A percentile compares a stretch with the other conserved stretches of the same genome.
These are phyloP conservation scores for Apostasia shenzhenica DNA, from an alignment of 106 monocot species.

Conservation along the genomic window DNA sequence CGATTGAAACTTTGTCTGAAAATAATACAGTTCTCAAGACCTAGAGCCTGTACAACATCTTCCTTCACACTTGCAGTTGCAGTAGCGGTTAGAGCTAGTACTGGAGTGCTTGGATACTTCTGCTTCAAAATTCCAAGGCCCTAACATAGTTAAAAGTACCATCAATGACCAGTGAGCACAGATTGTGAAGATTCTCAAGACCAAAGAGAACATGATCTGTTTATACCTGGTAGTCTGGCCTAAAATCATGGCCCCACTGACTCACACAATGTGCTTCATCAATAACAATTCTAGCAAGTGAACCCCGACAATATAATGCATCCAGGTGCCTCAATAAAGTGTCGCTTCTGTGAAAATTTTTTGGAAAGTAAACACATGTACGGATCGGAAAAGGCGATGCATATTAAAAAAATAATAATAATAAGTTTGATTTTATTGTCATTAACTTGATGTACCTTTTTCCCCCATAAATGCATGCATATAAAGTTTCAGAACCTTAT, in stretches of 20 bases:
- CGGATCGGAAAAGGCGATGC: neutral
- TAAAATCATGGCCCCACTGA: conserved; percentile 99
- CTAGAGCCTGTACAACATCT: conserved; percentile 99
- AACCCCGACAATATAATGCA: conserved; percentile 51
- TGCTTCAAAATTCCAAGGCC: conserved; percentile 92
- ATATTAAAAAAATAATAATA: no score
- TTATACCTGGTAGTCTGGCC: conserved; percentile 95
- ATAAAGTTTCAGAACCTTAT: no score
- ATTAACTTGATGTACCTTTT: no score
- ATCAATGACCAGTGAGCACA: neutral
- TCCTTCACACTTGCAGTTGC: conserved; percentile 97
- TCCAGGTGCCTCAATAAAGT: conserved; percentile 77
- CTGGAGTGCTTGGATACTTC: conserved; percentile 78
- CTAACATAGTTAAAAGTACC: conserved; percentile 25
- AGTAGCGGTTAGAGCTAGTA: conserved; percentile 95
- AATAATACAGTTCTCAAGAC: conserved; percentile 83
- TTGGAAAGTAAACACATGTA: neutral
- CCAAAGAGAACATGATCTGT: neutral
- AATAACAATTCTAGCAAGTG: conserved; percentile 94
- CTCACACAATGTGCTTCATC: conserved; percentile 99
- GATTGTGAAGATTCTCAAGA: no score
- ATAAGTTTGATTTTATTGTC: no score
- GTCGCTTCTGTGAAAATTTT: conserved; percentile 65
- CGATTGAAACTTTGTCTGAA: conserved; percentile 97
- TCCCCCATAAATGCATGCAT: no score